Evolutionary conservation across 768 basidiomycete genomes (phyloP), one percentile per base, ranked within the genome.

Genomic region (Hortiboletus campestris): DNA sequence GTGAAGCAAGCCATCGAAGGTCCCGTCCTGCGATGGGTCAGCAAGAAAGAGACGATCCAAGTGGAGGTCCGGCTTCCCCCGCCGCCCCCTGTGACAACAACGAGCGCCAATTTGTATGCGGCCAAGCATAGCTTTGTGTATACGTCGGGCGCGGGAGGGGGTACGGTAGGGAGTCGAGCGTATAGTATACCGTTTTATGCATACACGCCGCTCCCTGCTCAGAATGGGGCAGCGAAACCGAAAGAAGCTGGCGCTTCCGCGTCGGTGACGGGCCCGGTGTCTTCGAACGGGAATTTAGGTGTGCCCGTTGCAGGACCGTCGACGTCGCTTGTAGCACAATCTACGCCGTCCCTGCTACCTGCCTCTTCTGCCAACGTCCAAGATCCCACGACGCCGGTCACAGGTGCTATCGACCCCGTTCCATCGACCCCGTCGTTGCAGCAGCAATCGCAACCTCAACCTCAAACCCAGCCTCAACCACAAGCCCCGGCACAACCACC

Each of bases 1-100:
- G 81, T 86, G 29, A 83, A 87, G 42, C 74, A 79, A n/a, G 68
- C 75, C 12, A 76, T 86, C 9, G 74, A 83, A 28, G 91, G 88
- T 0, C 88, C 89, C 3, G 69, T 89, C 28, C 53, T 94, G 34
- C 78, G 89, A 46, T 91, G 85, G 85, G 68, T 89, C 25, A 91
- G 88, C 65, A 80, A 75, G 53, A 72, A 68, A 22, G 91, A 91
- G 68, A 78, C 84, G 36, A 71, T 78, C 8, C 79, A 79, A 48
- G 76, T 85, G 13, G 63, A 67, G 41, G 54, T 67, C 16, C 58
- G 49, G n/a, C 57, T 61, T 11, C 60, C 60, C 4, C 53, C 51
- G 4, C 67, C 51, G 11, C 41, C 62, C 10, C 41, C 52, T 14
- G 63, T 69, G 35, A 61, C 70, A 44, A 28, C 48, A 10, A 36